Evolutionary conservation across 345 rosid species (phyloP), one percentile per base, ranked within the genome.

Genomic region (Populus euphratica): DNA sequence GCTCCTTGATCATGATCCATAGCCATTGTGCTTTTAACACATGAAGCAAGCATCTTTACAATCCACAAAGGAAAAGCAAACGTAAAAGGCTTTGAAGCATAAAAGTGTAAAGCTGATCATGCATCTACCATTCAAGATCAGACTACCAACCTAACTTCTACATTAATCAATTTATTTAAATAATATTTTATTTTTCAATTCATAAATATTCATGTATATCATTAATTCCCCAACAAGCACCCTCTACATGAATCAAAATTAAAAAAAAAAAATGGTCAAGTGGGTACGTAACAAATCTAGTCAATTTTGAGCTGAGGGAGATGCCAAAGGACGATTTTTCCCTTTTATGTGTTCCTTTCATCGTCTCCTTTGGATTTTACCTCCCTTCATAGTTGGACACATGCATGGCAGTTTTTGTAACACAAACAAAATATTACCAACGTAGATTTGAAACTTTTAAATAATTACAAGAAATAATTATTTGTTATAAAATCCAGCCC

Each of bases 291-390:
- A 70, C 2, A 77, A 64, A 84, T 62, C 76, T 78, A 59, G 78
- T 50, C 56, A 81, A 54, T 73, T 73, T 65, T 74, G 74, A 81
- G 77, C 35, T 65, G 65, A 74, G 43, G 68, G 39, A 68, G 27
- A 17, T 16, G 14, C 50, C 13, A 18, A 2, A 38, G 80, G 86
- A 89, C 87, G 88, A 85, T 91, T 87, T 85, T 90, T 88, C 86
- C 87, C 88, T 85, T 83, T 87, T 83, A 76, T 77, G 83, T 79
- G 81, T 66, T 76, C 83, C 66, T 83, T 84, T 89, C 86, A 91
- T 91, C 92, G 95, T 88, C 88, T 89, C 81, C 78, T 39, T 85
- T 87, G 93, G 89, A 87, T 25, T 69, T 88, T 85, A 74, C 79
- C 80, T 81, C 80, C 69, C 73, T 78, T 76, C 75, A 79, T 89